Conservation (phyloP, 768 basidiomycete genomes). For the Mycena pura region DNA sequence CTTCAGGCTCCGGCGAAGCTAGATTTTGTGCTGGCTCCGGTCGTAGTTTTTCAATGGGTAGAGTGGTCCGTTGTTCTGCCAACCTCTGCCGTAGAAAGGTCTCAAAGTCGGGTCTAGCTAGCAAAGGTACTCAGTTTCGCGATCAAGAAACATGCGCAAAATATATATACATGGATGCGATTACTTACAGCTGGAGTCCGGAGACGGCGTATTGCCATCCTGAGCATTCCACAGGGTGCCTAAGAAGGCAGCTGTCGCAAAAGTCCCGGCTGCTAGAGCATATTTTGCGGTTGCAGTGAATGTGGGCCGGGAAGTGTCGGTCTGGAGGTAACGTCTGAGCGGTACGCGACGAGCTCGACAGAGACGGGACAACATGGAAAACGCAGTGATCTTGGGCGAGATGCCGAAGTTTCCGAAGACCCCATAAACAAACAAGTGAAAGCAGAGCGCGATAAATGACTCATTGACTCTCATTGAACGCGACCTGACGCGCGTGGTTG, state of each 20-base stretch:
- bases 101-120: not conserved
- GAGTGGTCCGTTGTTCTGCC: not conserved
- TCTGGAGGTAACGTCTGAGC: constrained; percentile 17
- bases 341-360: constrained; percentile 20
- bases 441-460: not conserved
- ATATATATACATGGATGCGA: not conserved
- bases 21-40: not conserved
- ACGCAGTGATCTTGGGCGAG: not conserved
- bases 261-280: constrained; percentile 11
- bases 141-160: not conserved
- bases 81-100: not conserved
- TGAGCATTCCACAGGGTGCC: constrained; percentile 1
- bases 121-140: not conserved
- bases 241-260: constrained; percentile 7
- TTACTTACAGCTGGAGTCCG: constrained; percentile 1
- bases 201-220: constrained; percentile 2
- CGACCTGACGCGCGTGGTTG: not conserved
- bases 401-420: not conserved
- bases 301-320: not conserved
- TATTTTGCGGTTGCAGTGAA: constrained; percentile 16
- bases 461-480: not conserved
- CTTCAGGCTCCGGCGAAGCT: constrained; percentile 7
- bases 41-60: not conserved
- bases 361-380: constrained; percentile 12
- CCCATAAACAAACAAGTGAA: not conserved